Conservation (phyloP, 78 protist genomes). For the Dictyostelium firmibasis region DNA sequence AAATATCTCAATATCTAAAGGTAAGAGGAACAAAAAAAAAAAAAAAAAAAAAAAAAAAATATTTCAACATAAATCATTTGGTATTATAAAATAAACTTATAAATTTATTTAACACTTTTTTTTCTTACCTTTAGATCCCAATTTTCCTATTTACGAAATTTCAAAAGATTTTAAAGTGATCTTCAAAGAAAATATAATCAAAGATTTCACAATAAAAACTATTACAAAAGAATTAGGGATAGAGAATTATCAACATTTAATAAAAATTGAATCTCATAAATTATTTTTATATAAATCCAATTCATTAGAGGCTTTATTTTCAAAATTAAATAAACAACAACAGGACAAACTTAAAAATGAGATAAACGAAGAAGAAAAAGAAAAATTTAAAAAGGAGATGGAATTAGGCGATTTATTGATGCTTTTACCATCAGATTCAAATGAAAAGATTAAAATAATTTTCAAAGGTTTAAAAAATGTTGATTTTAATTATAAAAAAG, state of each 20-base stretch:
- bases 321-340: background rate
- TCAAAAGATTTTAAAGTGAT: background rate
- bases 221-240: background rate
- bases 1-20: background rate
- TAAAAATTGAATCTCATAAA: background rate
- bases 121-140: background rate
- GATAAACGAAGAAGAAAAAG: background rate
- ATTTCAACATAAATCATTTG: no score
- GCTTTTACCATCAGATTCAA: background rate
- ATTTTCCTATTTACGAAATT: background rate
- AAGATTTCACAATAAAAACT: background rate
- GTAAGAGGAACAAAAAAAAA: background rate
- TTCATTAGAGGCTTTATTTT: background rate
- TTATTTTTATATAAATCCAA: background rate
- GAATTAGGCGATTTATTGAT: background rate
- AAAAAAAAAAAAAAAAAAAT: no score
- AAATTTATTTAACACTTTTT: background rate
- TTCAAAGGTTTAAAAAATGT: background rate
- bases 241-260: background rate
- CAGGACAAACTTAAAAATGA: background rate
- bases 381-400: background rate
- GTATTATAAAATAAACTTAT: no score
- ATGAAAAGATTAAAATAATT: background rate
- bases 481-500: background rate
- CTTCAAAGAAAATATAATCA: background rate